phyloP scores from a whole-genome alignment of 768 basidiomycete genomes.

The Tricholomella constricta region DNA sequence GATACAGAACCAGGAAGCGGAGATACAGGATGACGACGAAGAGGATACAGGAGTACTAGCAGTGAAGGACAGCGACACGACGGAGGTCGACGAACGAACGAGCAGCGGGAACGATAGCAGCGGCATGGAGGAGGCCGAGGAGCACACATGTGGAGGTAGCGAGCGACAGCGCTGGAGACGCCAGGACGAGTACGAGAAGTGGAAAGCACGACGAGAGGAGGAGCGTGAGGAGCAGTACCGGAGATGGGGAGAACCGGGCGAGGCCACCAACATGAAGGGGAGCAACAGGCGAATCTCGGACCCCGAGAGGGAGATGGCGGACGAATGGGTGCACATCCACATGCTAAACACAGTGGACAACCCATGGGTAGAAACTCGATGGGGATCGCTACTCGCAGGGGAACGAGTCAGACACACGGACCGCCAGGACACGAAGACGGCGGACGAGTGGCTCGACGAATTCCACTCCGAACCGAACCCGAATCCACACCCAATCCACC shows the following conservation, averaged over 20 bases:
- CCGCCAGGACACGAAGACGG: background rate
- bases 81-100: background rate
- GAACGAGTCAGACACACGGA: background rate
- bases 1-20: background rate
- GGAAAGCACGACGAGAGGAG: too few relatives aligned
- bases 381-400: background rate
- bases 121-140: too few relatives aligned
- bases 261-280: too few relatives aligned
- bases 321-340: slow-evolving; percentile 1
- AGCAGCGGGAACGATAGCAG: too few relatives aligned
- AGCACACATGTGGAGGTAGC: too few relatives aligned
- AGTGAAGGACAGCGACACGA: background rate
- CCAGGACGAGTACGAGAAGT: too few relatives aligned
- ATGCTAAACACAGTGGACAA: background rate
- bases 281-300: too few relatives aligned
- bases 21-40: background rate
- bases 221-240: too few relatives aligned
- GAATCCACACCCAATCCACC: background rate
- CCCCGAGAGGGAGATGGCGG: background rate
- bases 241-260: too few relatives aligned
- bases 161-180: too few relatives aligned
- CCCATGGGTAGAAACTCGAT: background rate
- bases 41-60: background rate
- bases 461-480: background rate
- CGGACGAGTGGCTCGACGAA: background rate